Base-by-base conservation (phyloP, 1,284 basidiomycete species). In the Ustilago hordei region DNA sequence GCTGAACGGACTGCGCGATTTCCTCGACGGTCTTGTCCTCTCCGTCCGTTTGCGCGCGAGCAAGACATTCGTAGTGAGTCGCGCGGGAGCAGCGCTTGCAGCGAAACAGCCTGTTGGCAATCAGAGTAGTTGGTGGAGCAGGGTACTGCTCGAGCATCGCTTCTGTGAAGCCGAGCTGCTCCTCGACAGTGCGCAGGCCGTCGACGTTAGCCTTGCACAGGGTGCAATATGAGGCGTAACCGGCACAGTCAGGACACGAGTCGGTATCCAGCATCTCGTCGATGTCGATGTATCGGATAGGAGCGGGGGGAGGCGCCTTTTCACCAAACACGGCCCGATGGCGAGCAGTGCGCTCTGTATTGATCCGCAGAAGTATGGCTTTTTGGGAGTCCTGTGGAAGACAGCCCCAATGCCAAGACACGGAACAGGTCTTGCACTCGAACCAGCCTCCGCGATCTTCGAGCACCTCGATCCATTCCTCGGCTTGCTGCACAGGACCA, bases 401-500 rank as follows among this genome's bases (percentile, higher is more conserved):
- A 53, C 80, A 81, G 56, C 72, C 78, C 71, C 75, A 79, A 53
- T 81, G 80, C 64, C 68, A 75, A 9, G 71, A 62, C 23, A 71
- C 74, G 28, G 72, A 64, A 63, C 80, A 81, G 0, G 64, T 72
- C 35, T 63, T 65, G 60, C 80, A 81, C 31, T 73, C 60, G 55
- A 81, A 63, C 80, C 80, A 81, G 34, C 78, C 80, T 19, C 65
- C 80, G n/a, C 60, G 64, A 28, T 73, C 62, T 23, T 75, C 64
- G 58, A 81, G 66, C 50, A 66, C 41, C 45, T 70, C 67, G 54
- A 67, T 48, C 73, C 70, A 70, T 47, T 78, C 75, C 12, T 73
- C 59, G 23, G 74, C 50, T 3, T 56, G 50, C 43, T 75, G 72
- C 7, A 71, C 66, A 4, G 79, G 47, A 3, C 66, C 60, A 11